A percentile compares a stretch with the other conserved stretches of the same genome.
These are phyloP conservation scores for Hylodesmum podocarpum DNA, from an alignment of 306 rosid species.

Conservation along the genomic window DNA sequence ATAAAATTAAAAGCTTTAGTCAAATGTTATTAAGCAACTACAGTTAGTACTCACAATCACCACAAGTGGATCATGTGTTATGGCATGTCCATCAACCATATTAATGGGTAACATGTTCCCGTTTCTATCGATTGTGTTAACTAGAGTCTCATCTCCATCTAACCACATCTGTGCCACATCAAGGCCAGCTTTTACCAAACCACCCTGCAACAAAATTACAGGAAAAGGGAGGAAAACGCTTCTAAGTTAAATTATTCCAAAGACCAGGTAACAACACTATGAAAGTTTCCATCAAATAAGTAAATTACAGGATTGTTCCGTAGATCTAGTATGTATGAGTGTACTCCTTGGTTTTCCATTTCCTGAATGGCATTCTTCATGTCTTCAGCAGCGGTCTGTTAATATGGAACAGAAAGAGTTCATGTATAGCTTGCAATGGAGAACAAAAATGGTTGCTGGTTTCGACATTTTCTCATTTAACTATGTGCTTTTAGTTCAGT, in stretches of 20 bases:
- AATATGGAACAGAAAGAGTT: slow-evolving; percentile 18
- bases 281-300: neutral
- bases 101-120: slow-evolving; percentile 81
- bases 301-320: slow-evolving; percentile 86
- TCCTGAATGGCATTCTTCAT: slow-evolving; percentile 79
- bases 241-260: neutral
- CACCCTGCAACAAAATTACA: slow-evolving; percentile 64
- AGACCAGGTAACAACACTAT: neutral
- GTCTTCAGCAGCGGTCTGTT: slow-evolving; percentile 85
- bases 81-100: slow-evolving; percentile 87
- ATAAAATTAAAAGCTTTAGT: neutral
- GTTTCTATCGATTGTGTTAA: slow-evolving; percentile 79
- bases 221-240: neutral
- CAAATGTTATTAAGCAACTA: neutral
- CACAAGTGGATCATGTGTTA: slow-evolving; percentile 93
- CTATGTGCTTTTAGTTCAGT: neutral
- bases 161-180: slow-evolving; percentile 97
- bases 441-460: neutral
- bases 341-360: slow-evolving; percentile 85
- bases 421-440: neutral
- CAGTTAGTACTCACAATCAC: slow-evolving; percentile 69
- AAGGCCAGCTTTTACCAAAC: slow-evolving; percentile 86
- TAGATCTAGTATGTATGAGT: slow-evolving; percentile 88
- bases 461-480: neutral
- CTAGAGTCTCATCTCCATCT: slow-evolving; percentile 95